Conservation (phyloP, 2,329 filamentous ascomycete species). For the Torrubiellomyces zombiae region DNA sequence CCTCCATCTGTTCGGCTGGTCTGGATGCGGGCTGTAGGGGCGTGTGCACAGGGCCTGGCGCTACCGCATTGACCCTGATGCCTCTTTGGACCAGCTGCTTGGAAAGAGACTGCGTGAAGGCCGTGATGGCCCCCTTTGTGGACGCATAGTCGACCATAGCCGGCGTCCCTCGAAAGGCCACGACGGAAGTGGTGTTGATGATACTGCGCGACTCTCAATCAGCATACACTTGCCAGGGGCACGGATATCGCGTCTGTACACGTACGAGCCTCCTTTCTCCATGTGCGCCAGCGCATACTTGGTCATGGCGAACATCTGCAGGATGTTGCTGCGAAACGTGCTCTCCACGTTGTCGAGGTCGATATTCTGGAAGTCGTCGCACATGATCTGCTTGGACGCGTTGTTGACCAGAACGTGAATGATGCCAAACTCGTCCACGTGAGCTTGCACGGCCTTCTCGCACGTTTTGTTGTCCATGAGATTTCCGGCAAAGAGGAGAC, state of each 20-base stretch:
- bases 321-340: conserved; percentile 38
- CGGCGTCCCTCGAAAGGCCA: conserved; percentile 34
- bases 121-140: conserved; percentile 41
- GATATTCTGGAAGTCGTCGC: conserved; percentile 33
- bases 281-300: conserved; percentile 40
- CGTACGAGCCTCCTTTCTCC: conserved; percentile 28
- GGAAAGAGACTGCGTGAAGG: conserved; percentile 35
- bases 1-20: conserved; percentile 26
- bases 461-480: conserved; percentile 33
- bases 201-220: conserved; percentile 22
- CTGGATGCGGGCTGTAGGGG: conserved; percentile 25
- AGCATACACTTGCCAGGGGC: neutral
- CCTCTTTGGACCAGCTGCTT: conserved; percentile 37
- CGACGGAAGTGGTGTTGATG: conserved; percentile 37
- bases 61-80: conserved; percentile 35
- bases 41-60: conserved; percentile 26
- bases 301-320: conserved; percentile 41
- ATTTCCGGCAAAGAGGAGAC: conserved; percentile 29
- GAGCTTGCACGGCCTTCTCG: conserved; percentile 31
- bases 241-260: conserved; percentile 1
- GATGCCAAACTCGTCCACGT: conserved; percentile 29
- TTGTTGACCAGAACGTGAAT: conserved; percentile 41
- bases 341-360: conserved; percentile 36
- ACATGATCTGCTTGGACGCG: conserved; percentile 38
- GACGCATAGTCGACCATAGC: conserved; percentile 37